Conservation (phyloP, 768 basidiomycete species). For the Lactifluus subvellereus region DNA sequence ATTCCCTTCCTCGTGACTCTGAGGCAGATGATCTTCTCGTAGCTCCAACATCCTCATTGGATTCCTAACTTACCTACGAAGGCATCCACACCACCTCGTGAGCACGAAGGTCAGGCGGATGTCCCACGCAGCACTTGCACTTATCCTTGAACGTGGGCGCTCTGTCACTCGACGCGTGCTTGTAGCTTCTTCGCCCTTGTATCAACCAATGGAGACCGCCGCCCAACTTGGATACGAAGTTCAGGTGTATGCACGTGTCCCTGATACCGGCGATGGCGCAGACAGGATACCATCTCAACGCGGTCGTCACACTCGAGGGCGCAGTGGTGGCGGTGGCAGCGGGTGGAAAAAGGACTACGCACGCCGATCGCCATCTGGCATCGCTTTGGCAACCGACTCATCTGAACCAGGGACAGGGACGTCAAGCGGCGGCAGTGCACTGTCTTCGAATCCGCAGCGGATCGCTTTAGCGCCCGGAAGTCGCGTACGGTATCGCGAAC, state of each 20-base stretch:
- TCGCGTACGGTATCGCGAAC: slow-evolving; percentile 70
- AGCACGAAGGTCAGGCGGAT: slow-evolving; percentile 44
- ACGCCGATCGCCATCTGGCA: slow-evolving; percentile 23
- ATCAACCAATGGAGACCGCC: slow-evolving; percentile 74
- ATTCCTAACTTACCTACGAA: slow-evolving; percentile 63
- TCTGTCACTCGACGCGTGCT: slow-evolving; percentile 68
- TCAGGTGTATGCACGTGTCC: slow-evolving; percentile 62
- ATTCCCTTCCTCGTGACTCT: neutral
- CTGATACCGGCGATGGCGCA: slow-evolving; percentile 57
- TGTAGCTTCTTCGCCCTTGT: slow-evolving; percentile 76
- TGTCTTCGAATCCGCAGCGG: slow-evolving; percentile 19
- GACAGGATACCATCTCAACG: slow-evolving; percentile 42
- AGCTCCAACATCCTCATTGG: slow-evolving; percentile 89
- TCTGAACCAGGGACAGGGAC: slow-evolving; percentile 29
- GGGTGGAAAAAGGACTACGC: slow-evolving; percentile 25
- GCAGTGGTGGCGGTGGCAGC: slow-evolving; percentile 22
- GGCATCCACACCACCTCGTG: slow-evolving; percentile 38
- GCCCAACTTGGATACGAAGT: slow-evolving; percentile 72
- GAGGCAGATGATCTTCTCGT: slow-evolving; percentile 10
- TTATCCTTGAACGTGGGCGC: slow-evolving; percentile 79
- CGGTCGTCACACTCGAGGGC: slow-evolving; percentile 26
- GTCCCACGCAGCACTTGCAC: slow-evolving; percentile 70
- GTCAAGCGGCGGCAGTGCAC: slow-evolving; percentile 22
- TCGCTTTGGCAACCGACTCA: slow-evolving; percentile 29
- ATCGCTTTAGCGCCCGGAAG: slow-evolving; percentile 23